Evolutionary conservation across 2,329 filamentous ascomycete species (phyloP), one percentile per base, ranked within the genome.

Genomic region (Fusarium annulatum): DNA sequence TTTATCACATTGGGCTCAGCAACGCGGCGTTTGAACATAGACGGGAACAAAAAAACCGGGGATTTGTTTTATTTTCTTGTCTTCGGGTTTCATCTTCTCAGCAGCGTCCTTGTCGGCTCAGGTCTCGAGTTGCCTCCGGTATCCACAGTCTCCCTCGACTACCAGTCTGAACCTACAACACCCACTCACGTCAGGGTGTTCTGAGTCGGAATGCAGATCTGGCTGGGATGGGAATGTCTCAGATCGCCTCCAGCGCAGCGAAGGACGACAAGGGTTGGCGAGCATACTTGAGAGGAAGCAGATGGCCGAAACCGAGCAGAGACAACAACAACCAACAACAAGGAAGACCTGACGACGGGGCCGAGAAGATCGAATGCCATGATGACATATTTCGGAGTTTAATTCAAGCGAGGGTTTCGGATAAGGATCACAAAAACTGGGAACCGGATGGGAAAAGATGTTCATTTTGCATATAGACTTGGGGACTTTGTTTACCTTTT

Each of bases 1-100:
- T 69, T 65, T 46, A 59, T 30, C 45, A 69, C 46, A 62, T 51
- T 57, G 75, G 63, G 60, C 64, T 76, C 71, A 73, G 51, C 71
- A 73, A 74, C 76, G 67, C 68, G 81, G 81, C 80, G 80, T 81
- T 82, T 66, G 69, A 79, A 62, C 61, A 80, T 81, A 82, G 79
- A 82, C 74, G 74, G 80, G 67, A 56, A 56, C 51, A 64, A 72
- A 67, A 55, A 66, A 55, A 26, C 48, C 52, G 67, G 76, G 67
- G 67, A 69, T 45, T 78, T 72, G 64, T 49, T 51, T 76, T 77
- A 59, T 57, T 64, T 71, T 62, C 41, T 67, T 55, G 43, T 60
- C 63, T 56, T 61, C 46, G 42, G 55, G 56, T 52, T 36, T 60
- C 64, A 26, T 51, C 45, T 69, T 51, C 60, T 71, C 64, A 48